Conservation (phyloP, 495 filamentous ascomycete species). For the Ramalina intermedia region DNA sequence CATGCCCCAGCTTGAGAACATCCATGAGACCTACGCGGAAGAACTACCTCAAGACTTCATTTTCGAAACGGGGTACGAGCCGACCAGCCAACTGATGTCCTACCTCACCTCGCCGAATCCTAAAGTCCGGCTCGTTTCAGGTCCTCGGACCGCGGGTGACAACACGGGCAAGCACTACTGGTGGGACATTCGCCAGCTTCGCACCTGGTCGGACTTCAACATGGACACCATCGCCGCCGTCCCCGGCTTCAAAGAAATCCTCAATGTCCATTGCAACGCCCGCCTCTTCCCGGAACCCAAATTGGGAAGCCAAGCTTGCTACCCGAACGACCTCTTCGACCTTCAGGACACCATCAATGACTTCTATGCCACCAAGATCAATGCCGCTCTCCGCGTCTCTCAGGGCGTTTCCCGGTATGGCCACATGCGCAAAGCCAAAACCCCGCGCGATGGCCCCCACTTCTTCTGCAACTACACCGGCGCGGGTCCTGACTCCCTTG, state of each 20-base stretch:
- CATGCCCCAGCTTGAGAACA: conserved; percentile 14
- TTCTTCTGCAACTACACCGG: conserved; percentile 58
- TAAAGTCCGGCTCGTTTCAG: conserved; percentile 63
- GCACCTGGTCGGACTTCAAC: conserved; percentile 67
- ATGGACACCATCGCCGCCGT: conserved; percentile 57
- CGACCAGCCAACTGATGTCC: conserved; percentile 52
- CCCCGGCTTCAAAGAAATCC: conserved; percentile 54
- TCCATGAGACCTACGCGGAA: conserved; percentile 6
- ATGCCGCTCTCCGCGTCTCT: conserved; percentile 57
- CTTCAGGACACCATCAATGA: conserved; percentile 54
- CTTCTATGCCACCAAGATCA: conserved; percentile 64
- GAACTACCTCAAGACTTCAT: conserved; percentile 21
- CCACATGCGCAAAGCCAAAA: conserved; percentile 35
- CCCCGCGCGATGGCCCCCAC: conserved; percentile 38
- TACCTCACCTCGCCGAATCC: conserved; percentile 72
- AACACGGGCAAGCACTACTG: conserved; percentile 71
- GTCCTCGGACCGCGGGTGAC: conserved; percentile 34
- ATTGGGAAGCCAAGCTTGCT: conserved; percentile 34
- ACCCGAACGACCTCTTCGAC: conserved; percentile 59
- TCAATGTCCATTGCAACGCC: conserved; percentile 52
- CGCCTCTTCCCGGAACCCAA: conserved; percentile 46
- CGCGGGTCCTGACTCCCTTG: conserved; percentile 55
- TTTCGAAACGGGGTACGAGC: conserved; percentile 23
- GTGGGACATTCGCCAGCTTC: conserved; percentile 86
- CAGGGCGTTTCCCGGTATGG: conserved; percentile 45